Conservation (phyloP, 2,329 filamentous ascomycete genomes). For the Capronia americana region DNA sequence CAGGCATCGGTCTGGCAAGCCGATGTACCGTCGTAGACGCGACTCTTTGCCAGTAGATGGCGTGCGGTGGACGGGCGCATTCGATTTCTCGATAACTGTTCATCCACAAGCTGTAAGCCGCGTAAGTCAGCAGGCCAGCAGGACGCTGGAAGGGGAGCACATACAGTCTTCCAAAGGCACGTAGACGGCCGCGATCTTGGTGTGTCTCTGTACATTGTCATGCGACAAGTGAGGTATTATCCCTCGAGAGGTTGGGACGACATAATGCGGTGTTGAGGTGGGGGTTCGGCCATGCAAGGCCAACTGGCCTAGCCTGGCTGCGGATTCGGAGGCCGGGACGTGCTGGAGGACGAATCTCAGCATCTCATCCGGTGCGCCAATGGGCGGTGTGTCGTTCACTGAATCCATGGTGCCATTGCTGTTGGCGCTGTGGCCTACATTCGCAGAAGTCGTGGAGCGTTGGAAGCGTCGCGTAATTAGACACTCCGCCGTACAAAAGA, state of each 20-base stretch:
- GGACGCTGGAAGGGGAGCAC: conserved; percentile 44
- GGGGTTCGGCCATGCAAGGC: conserved; percentile 65
- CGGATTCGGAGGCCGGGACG: conserved; percentile 45
- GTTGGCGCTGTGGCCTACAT: neutral
- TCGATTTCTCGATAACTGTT: conserved; percentile 70
- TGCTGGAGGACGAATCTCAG: conserved; percentile 48
- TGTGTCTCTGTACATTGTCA: conserved; percentile 74
- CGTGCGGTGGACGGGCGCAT: conserved; percentile 59
- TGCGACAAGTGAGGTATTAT: conserved; percentile 86
- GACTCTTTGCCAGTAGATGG: conserved; percentile 55
- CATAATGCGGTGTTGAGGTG: conserved; percentile 83
- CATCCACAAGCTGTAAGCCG: conserved; percentile 45
- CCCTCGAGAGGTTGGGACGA: conserved; percentile 82
- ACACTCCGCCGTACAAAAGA: neutral
- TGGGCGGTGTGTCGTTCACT: conserved; percentile 11
- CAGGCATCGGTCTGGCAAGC: conserved; percentile 68
- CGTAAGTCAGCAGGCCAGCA: conserved; percentile 47
- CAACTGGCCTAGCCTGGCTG: conserved; percentile 72
- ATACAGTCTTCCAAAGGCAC: conserved; percentile 91
- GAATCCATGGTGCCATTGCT: conserved; percentile 31
- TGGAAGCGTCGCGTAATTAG: neutral
- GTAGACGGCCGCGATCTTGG: conserved; percentile 73
- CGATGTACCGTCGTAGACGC: conserved; percentile 77
- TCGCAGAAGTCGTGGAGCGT: neutral
- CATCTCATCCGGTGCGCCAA: conserved; percentile 44